phyloP scores from a whole-genome alignment of 768 basidiomycete genomes.

The Lactifluus volemus region DNA sequence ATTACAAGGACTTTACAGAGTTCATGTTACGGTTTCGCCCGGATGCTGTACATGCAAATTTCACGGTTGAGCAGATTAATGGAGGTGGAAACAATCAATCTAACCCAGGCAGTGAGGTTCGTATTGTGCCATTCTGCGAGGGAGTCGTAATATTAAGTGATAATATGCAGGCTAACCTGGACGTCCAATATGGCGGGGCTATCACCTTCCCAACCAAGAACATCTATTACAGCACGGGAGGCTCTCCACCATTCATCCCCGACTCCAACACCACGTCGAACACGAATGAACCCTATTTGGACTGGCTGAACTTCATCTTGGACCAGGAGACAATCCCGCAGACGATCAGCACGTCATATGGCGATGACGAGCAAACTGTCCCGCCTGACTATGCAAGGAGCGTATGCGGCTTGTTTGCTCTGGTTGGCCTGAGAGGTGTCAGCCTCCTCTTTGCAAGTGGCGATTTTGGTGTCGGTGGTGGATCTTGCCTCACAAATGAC shows the following conservation, averaged over 20 bases:
- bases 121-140: background rate
- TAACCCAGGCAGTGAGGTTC: constrained; percentile 48
- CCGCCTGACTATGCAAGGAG: no score
- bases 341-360: no score
- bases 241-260: no score
- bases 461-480: constrained; percentile 55
- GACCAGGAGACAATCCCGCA: no score
- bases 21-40: constrained; percentile 27
- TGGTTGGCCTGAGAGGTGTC: constrained; percentile 50
- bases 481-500: constrained; percentile 32
- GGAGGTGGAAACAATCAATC: constrained; percentile 22
- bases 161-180: constrained; percentile 26
- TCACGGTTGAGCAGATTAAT: background rate
- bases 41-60: background rate
- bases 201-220: constrained; percentile 45
- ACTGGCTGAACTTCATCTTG: no score
- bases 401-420: constrained; percentile 35
- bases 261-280: constrained; percentile 26
- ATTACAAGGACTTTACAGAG: constrained; percentile 38
- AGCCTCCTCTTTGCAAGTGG: constrained; percentile 59
- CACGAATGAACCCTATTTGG: constrained; percentile 55
- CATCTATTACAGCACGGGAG: constrained; percentile 44
- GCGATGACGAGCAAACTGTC: no score
- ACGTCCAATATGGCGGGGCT: constrained; percentile 30
- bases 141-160: background rate